Conservation (phyloP, 2,329 filamentous ascomycete genomes). For the Huntiella moniliformis region DNA sequence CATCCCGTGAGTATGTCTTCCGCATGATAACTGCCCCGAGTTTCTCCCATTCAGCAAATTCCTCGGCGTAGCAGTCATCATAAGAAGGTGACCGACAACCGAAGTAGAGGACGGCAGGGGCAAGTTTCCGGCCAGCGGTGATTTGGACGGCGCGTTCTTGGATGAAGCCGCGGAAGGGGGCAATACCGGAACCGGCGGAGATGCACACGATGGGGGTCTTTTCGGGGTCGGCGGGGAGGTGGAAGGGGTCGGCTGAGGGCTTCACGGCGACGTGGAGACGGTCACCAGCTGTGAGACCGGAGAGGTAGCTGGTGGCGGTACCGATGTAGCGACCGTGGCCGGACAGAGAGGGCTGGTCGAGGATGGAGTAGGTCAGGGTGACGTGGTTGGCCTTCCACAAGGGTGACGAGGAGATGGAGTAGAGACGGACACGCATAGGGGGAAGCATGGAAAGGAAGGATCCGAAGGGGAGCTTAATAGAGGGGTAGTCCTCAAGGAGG, state of each 20-base stretch:
- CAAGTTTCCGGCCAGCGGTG: slow-evolving; percentile 31
- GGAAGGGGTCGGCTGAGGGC: slow-evolving; percentile 25
- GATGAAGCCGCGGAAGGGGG: slow-evolving; percentile 44
- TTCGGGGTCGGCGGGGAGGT: slow-evolving; percentile 26
- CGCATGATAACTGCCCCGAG: slow-evolving; percentile 41
- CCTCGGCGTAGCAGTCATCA: slow-evolving; percentile 42
- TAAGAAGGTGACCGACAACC: slow-evolving; percentile 36
- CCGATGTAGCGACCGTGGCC: slow-evolving; percentile 34
- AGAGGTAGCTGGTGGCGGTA: slow-evolving; percentile 43
- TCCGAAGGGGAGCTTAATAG: slow-evolving; percentile 41
- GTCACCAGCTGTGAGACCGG: slow-evolving; percentile 26
- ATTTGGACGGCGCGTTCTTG: slow-evolving; percentile 39
- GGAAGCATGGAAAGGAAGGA: slow-evolving; percentile 54
- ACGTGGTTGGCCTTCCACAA: slow-evolving; percentile 35
- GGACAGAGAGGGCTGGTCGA: slow-evolving; percentile 35
- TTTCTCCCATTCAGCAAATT: slow-evolving; percentile 39
- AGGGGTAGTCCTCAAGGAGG: slow-evolving; percentile 44
- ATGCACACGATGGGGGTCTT: slow-evolving; percentile 32
- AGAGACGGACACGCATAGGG: slow-evolving; percentile 61
- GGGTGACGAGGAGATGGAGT: slow-evolving; percentile 61
- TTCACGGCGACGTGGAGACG: slow-evolving; percentile 31
- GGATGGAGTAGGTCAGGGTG: slow-evolving; percentile 50
- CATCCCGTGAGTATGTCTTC: slow-evolving; percentile 31
- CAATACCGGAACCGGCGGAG: slow-evolving; percentile 35
- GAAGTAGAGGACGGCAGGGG: slow-evolving; percentile 44